Base-by-base conservation (phyloP, 768 basidiomycete genomes). In the Mycena pura region DNA sequence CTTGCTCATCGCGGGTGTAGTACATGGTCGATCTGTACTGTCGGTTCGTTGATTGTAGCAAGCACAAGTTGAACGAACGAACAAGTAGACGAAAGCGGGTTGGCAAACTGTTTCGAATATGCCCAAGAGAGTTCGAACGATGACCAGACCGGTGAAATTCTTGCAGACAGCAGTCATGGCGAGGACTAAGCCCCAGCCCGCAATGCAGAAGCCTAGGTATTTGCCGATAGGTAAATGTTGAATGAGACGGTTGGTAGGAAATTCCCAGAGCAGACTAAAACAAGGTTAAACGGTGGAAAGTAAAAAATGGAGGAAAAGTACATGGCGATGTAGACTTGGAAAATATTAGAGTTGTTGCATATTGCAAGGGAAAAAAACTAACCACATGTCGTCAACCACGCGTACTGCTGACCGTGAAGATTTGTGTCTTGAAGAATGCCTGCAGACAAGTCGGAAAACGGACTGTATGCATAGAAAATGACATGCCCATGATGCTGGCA, bases 181-280 rank as follows among this genome's bases (percentile, higher is more conserved):
- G 13, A 84, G 74, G 14, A 84, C 77, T 10, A 74, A 73, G 15
- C 83, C 83, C 83, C 83, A 80, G 1, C 72, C 36, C 15, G 21
- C 27, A 44, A 50, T 55, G 25, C 28, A 53, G 67, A 79, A 76
- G 5, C 74, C 77, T 1, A 84, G 73, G 57, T 80, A 83, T 70
- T 83, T 84, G n/a, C 70, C 84, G 48, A 85, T 71, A 4, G 82
- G 82, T 15, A 84, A 68, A 3, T 79, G 73, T 62, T 84, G 83
- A 34, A 84, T 74, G 40, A 36, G n/a, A 24, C 6, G 24, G 62
- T 83, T 84, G 5, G 81, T 78, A 0, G 82, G 83, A 38, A 82
- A 78, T 68, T 84, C 79, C 79, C 79, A 80, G 15, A 73, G 41
- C 14, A 80, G 68, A 39, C 76, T 79, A 57, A 15, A 39, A 36